Percentiles rank a stretch among this genome's conserved stretches.
These are phyloP conservation scores for Zasmidium cellare DNA, from an alignment of 2,329 filamentous ascomycete genomes.

Conservation along the genomic window DNA sequence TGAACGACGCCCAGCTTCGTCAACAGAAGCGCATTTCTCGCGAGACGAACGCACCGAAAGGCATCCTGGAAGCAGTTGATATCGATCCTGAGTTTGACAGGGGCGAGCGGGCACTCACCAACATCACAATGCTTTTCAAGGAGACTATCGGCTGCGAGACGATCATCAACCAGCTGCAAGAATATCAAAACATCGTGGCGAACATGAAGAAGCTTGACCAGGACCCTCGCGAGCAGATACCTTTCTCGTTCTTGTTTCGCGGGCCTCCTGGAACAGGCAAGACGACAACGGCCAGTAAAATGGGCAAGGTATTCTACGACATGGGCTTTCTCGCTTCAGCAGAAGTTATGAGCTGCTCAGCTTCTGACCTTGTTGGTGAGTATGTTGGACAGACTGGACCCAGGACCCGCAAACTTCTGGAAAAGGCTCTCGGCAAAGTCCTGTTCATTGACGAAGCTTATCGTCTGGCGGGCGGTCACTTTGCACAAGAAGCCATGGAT, in stretches of 20 bases:
- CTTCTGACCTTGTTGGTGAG: slow-evolving; percentile 66
- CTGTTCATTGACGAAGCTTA: slow-evolving; percentile 75
- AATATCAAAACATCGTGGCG: slow-evolving; percentile 55
- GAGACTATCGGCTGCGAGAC: slow-evolving; percentile 60
- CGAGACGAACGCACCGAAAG: slow-evolving; percentile 28
- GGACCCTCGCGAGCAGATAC: slow-evolving; percentile 60
- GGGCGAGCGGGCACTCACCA: slow-evolving; percentile 46
- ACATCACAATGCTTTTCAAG: slow-evolving; percentile 57
- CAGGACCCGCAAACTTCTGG: slow-evolving; percentile 61
- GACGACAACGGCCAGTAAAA: slow-evolving; percentile 70
- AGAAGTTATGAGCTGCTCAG: slow-evolving; percentile 66
- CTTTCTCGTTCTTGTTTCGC: slow-evolving; percentile 69
- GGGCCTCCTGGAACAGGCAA: slow-evolving; percentile 71
- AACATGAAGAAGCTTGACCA: slow-evolving; percentile 53
- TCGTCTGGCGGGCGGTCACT: slow-evolving; percentile 58
- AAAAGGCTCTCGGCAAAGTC: slow-evolving; percentile 64
- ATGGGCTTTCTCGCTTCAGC: slow-evolving; percentile 65
- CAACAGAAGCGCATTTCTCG: slow-evolving; percentile 48
- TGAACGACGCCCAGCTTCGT: slow-evolving; percentile 57
- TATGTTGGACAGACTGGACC: slow-evolving; percentile 71
- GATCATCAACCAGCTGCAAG: slow-evolving; percentile 54
- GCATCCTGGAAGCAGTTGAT: slow-evolving; percentile 48
- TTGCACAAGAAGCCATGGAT: slow-evolving; percentile 56
- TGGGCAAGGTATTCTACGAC: slow-evolving; percentile 75
- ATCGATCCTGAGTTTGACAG: slow-evolving; percentile 63